Base-by-base conservation (phyloP, 768 basidiomycete genomes). In the Tricholoma terreum region DNA sequence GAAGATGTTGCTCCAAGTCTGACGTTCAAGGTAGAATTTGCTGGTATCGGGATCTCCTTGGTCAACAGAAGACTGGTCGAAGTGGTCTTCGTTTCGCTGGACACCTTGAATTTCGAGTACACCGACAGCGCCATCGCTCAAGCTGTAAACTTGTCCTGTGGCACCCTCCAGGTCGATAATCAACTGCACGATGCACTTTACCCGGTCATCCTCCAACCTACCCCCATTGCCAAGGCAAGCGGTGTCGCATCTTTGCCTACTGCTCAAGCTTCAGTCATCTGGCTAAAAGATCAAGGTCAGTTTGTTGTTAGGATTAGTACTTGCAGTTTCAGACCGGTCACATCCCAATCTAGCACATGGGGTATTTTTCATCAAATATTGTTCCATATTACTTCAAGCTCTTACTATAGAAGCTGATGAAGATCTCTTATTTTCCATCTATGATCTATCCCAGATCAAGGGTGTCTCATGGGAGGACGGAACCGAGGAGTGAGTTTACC, bases 361-460 rank as follows among this genome's bases (percentile, higher is more conserved):
- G 15, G 97, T 99, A 8, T 72, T 93, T n/a, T 98, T 97, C 70
- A 81, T 99, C 76, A 98, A 98, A 73, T 98, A 98, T 67, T 96
- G 92, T 54, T 95, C 95, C 1, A 83, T 98, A 52, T 75, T 99
- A 12, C 76, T 99, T 14, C 97, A 99, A 68, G 92, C 95, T 2
- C 77, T 98, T 71, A 97, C 94, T 0, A 85, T 99, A 14, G 94
- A 98, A 67, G 83, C 91, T n/a, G 97, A 99, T 67, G 97, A 99
- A 73, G 97, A 98, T 72, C 86, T 99, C 60, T 71, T 98, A 36
- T 98, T 94, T 65, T 85, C 95, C 0, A 71, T 98, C 9, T 89
- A 94, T 65, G 96, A 99, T 64, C 84, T 99, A 58, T 86, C 88
- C 1, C 92, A 96, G 65, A 87, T 98, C 67, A 86, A 90, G 63